These are phyloP conservation scores for Plasmodium billcollinsi DNA, from an alignment of 169 alveolate genomes.

Conservation along the genomic window DNA sequence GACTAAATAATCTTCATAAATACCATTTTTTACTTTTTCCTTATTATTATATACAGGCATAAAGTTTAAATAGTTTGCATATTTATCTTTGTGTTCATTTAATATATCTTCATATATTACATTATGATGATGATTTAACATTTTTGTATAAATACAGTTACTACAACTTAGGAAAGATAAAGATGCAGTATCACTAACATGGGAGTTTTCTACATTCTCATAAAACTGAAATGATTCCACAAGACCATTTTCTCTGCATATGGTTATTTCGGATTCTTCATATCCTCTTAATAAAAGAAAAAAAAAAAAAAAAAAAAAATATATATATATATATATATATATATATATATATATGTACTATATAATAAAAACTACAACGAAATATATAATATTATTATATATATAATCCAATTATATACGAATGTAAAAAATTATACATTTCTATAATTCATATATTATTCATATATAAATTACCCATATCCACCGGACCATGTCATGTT, in stretches of 20 bases:
- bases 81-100: slow-evolving; percentile 28
- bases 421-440: background rate
- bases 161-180: slow-evolving; percentile 38
- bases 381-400: slow-evolving; percentile 1
- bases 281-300: slow-evolving; percentile 39
- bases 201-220: slow-evolving; percentile 22
- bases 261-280: slow-evolving; percentile 68
- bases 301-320: slow-evolving; percentile 1
- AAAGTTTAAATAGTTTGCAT: slow-evolving; percentile 29
- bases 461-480: slow-evolving; percentile 50
- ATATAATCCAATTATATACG: background rate
- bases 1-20: slow-evolving; percentile 31
- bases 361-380: too few relatives aligned
- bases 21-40: slow-evolving; percentile 42
- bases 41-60: slow-evolving; percentile 37
- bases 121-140: slow-evolving; percentile 67
- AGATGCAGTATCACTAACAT: slow-evolving; percentile 15
- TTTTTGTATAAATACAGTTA: slow-evolving; percentile 52
- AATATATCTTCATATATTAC: slow-evolving; percentile 47
- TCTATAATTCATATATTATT: background rate
- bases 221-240: slow-evolving; percentile 41
- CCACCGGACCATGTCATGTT: slow-evolving; percentile 74
- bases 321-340: background rate
- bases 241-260: slow-evolving; percentile 52
- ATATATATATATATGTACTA: slow-evolving; percentile 1